Evolutionary conservation across 768 basidiomycete species (phyloP).

Genomic region (Russula sp.): DNA sequence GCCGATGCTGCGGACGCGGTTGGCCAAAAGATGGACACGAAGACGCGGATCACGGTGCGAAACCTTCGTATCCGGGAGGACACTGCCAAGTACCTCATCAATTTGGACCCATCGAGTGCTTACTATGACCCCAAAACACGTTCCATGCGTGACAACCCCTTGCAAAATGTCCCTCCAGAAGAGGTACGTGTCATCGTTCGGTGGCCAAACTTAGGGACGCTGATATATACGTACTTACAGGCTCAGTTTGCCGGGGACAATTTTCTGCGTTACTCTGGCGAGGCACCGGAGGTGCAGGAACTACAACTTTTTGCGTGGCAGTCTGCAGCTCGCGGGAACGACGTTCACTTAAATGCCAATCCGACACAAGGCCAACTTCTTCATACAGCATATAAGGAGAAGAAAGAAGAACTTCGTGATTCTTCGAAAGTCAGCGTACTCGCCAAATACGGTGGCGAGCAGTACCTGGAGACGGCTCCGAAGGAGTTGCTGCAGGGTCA

Average conservation of each 20-base stretch:
- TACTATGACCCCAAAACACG: constrained; percentile 99
- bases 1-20: constrained; percentile 97
- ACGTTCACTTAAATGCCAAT: constrained; percentile 92
- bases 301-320: constrained; percentile 98
- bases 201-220: constrained; percentile 2
- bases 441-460: constrained; percentile 88
- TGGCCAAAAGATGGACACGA: constrained; percentile 96
- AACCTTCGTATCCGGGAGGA: constrained; percentile 99
- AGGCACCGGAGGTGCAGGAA: constrained; percentile 86
- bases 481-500: constrained; percentile 92
- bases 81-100: constrained; percentile 97
- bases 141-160: constrained; percentile 97
- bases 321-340: constrained; percentile 86
- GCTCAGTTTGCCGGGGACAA: constrained; percentile 94
- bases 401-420: constrained; percentile 89
- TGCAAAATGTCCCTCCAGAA: constrained; percentile 70
- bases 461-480: constrained; percentile 86
- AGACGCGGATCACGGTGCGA: constrained; percentile 96
- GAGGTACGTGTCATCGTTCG: constrained; percentile 53
- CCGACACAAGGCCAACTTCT: constrained; percentile 93
- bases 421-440: constrained; percentile 85
- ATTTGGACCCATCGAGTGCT: constrained; percentile 89
- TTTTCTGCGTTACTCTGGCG: constrained; percentile 86
- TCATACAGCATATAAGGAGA: constrained; percentile 84
- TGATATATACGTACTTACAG: constrained; percentile 35